Percentiles rank a stretch among this genome's conserved stretches.
Evolutionary conservation across 495 filamentous ascomycete genomes (phyloP).

Genomic region (Neurospora intermedia): DNA sequence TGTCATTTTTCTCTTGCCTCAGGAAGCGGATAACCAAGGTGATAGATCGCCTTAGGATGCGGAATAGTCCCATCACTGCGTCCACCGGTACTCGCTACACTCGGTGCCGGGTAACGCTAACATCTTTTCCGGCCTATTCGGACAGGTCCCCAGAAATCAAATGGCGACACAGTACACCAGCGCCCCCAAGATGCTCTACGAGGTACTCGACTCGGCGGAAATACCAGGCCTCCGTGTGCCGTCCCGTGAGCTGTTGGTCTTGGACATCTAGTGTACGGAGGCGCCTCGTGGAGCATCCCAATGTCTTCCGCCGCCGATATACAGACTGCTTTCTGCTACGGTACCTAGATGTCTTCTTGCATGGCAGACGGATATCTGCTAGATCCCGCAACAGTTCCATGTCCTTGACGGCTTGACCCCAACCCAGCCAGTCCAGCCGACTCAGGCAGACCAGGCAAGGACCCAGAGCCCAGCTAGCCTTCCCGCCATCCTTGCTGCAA

Average conservation of each 20-base stretch:
- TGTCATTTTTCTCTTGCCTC: not conserved
- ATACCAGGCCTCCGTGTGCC: not conserved
- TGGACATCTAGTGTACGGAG: not conserved
- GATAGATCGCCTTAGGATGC: not conserved
- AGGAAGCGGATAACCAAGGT: not conserved
- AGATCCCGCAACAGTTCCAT: not conserved
- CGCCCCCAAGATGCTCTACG: not conserved
- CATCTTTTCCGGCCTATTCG: not conserved
- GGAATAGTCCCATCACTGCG: not conserved
- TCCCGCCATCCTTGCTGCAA: conserved; percentile 15
- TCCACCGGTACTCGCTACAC: not conserved
- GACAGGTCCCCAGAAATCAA: not conserved
- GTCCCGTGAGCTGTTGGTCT: not conserved
- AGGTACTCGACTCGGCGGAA: not conserved
- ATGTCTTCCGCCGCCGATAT: not conserved
- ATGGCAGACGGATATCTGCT: not conserved
- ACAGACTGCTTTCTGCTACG: not conserved
- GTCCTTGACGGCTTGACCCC: not conserved
- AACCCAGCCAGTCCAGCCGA: conserved; percentile 1
- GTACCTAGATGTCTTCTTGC: not conserved
- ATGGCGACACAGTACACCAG: not conserved
- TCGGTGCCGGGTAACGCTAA: not conserved
- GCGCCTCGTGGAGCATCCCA: not conserved
- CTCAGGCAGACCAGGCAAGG: conserved; percentile 2
- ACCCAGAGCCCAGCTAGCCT: conserved; percentile 3